Evolutionary conservation across 176 grass and related monocot species (phyloP).

Genomic region (Cenchrus americanus): DNA sequence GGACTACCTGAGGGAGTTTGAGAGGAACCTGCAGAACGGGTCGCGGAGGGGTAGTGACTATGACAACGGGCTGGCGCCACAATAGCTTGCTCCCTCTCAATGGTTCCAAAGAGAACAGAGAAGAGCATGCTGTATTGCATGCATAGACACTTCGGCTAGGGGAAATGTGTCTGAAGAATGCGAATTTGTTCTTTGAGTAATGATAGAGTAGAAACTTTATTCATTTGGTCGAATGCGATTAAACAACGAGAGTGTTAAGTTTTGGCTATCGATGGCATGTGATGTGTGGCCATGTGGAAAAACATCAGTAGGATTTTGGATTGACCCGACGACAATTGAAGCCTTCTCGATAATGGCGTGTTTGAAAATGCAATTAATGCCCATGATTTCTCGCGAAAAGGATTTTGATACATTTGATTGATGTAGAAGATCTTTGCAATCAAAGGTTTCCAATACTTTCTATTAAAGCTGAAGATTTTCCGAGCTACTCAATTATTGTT

Average conservation of each 20-base stretch:
- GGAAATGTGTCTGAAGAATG: not conserved
- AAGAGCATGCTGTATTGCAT: not conserved
- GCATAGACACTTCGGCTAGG: not conserved
- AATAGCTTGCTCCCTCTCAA: not conserved
- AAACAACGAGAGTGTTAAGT: not conserved
- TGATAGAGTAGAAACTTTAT: not conserved
- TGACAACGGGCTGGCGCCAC: constrained; percentile 30
- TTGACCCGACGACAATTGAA: no score
- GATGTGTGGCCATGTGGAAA: not conserved
- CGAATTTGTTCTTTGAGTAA: not conserved
- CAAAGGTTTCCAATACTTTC: no score
- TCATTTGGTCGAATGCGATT: not conserved
- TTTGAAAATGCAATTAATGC: no score
- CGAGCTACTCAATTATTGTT: no score
- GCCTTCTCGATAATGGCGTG: no score
- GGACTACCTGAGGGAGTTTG: constrained; percentile 56
- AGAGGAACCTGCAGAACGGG: constrained; percentile 55
- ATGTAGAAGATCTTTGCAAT: no score
- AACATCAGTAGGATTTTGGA: not conserved
- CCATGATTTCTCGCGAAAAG: no score
- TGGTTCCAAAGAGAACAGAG: not conserved
- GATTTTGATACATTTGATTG: no score
- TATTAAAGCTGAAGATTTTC: no score
- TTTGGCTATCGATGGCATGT: not conserved
- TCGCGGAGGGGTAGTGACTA: constrained; percentile 40